Evolutionary conservation across 2,329 filamentous ascomycete genomes (phyloP).

Genomic region (Coccinonectria pachysandricola): DNA sequence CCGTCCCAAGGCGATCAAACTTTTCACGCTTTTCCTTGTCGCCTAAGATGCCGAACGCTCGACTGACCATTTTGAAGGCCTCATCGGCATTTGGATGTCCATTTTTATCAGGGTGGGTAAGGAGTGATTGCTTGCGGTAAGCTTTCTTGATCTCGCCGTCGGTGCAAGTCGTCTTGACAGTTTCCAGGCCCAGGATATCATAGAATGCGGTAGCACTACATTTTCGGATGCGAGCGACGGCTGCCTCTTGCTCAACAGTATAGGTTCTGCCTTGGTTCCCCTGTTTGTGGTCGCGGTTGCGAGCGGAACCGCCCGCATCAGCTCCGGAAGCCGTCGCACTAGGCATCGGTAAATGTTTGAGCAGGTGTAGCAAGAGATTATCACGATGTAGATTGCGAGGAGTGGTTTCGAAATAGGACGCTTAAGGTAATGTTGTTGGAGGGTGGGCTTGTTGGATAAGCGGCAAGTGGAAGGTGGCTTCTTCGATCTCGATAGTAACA

Average conservation of each 20-base stretch:
- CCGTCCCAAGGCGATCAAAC: constrained; percentile 81
- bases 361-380: too few relatives aligned
- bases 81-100: constrained; percentile 91
- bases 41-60: constrained; percentile 85
- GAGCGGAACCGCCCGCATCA: constrained; percentile 36
- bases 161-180: constrained; percentile 51
- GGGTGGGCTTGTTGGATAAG: too few relatives aligned
- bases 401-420: too few relatives aligned
- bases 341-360: too few relatives aligned
- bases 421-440: too few relatives aligned
- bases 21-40: constrained; percentile 80
- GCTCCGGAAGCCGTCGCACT: constrained; percentile 45
- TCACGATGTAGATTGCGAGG: too few relatives aligned
- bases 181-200: constrained; percentile 74
- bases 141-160: constrained; percentile 95
- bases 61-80: constrained; percentile 95
- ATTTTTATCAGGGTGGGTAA: constrained; percentile 99
- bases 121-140: constrained; percentile 83
- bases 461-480: too few relatives aligned
- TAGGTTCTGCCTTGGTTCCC: constrained; percentile 67
- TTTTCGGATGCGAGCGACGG: constrained; percentile 77
- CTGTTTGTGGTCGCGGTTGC: constrained; percentile 59
- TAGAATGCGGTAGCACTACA: constrained; percentile 87
- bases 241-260: constrained; percentile 83
- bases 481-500: too few relatives aligned